Conservation (phyloP, 345 rosid species). For the Linum trigynum region DNA sequence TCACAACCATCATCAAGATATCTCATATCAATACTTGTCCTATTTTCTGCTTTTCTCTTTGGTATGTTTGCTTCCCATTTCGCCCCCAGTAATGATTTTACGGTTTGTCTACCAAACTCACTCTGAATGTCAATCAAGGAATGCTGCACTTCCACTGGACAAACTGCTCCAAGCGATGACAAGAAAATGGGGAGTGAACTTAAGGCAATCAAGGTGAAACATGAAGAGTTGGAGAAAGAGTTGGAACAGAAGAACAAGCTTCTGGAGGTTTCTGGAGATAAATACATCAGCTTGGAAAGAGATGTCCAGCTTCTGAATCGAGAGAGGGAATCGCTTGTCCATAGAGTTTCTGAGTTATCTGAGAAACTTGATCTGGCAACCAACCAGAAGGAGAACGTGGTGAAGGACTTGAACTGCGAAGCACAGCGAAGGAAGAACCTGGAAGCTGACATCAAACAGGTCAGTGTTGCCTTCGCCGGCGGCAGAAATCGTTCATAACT, state of each 20-base stretch:
- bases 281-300: conserved; percentile 40
- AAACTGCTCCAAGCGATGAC: conserved; percentile 26
- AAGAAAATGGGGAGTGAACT: conserved; percentile 40
- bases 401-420: conserved; percentile 54
- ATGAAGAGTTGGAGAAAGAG: conserved; percentile 39
- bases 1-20: conserved; percentile 38
- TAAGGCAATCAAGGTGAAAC: conserved; percentile 38
- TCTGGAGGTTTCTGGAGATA: conserved; percentile 43
- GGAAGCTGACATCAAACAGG: conserved; percentile 63
- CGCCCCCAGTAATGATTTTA: not conserved
- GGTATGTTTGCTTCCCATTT: conserved; percentile 29
- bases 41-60: conserved; percentile 36
- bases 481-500: conserved; percentile 52
- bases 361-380: conserved; percentile 33
- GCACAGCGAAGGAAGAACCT: conserved; percentile 51
- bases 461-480: conserved; percentile 48
- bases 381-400: conserved; percentile 48
- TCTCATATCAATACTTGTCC: conserved; percentile 30
- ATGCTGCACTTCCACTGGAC: conserved; percentile 28
- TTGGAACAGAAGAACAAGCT: conserved; percentile 32
- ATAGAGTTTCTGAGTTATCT: conserved; percentile 34
- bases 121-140: conserved; percentile 41
- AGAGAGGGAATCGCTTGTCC: conserved; percentile 47
- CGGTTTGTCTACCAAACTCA: not conserved
- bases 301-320: conserved; percentile 47